Evolutionary conservation across 2,329 filamentous ascomycete species (phyloP).

Genomic region (Cercospora beticola): DNA sequence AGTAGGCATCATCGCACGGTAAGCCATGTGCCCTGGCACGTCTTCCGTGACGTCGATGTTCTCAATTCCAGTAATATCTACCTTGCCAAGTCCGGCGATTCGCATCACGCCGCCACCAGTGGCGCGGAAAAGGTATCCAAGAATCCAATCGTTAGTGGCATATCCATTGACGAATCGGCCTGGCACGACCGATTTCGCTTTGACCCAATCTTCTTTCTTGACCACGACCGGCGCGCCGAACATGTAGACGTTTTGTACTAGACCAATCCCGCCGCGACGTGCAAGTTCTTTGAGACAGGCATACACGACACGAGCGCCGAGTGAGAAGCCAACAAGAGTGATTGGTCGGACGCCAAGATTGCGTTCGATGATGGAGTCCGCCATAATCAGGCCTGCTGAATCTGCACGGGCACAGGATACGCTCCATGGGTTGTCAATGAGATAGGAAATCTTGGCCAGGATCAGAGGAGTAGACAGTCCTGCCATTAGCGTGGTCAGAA

Average conservation of each 20-base stretch:
- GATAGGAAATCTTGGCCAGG: conserved; percentile 87
- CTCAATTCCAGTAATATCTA: conserved; percentile 81
- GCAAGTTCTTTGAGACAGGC: conserved; percentile 85
- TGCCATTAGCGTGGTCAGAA: conserved; percentile 86
- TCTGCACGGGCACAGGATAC: conserved; percentile 92
- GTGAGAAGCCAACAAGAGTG: conserved; percentile 90
- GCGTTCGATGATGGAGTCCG: conserved; percentile 87
- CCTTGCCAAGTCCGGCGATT: conserved; percentile 76
- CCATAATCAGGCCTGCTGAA: conserved; percentile 84
- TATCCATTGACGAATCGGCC: conserved; percentile 96
- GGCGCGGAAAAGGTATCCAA: conserved; percentile 89
- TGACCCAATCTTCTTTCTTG: conserved; percentile 84
- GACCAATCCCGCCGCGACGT: conserved; percentile 75
- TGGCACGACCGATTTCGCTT: conserved; percentile 76
- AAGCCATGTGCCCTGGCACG: conserved; percentile 94
- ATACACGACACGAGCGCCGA: conserved; percentile 89
- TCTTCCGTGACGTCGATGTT: conserved; percentile 84
- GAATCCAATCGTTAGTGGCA: conserved; percentile 93
- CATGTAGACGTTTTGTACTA: conserved; percentile 92
- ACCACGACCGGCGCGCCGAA: conserved; percentile 91
- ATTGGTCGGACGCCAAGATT: conserved; percentile 89
- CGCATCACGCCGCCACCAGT: conserved; percentile 89
- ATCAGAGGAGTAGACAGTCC: conserved; percentile 89
- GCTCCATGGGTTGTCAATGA: conserved; percentile 98
- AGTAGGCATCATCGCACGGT: conserved; percentile 86